A percentile compares a stretch with the other conserved stretches of the same genome.
phyloP scores from a whole-genome alignment of 805 yeast species.

The Tetrapisispora taiwanensis region DNA sequence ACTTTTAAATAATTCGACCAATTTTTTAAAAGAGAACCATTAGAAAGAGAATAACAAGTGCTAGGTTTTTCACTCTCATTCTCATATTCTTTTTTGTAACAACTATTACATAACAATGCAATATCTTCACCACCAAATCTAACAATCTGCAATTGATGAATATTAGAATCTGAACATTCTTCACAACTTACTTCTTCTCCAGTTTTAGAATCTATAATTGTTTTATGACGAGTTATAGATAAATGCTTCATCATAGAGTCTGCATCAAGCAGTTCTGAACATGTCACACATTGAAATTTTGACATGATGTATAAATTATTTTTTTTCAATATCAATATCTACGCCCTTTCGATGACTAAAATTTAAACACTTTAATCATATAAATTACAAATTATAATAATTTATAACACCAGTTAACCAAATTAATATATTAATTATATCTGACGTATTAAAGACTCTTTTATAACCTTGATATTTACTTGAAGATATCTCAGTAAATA shows the following conservation, averaged over 20 bases:
- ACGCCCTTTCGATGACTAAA: background rate
- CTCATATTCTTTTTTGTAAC: conserved; percentile 32
- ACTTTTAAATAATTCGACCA: conserved; percentile 39
- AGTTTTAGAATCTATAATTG: conserved; percentile 28
- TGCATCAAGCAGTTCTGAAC: conserved; percentile 30
- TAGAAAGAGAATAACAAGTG: conserved; percentile 41
- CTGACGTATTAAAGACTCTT: too few relatives aligned
- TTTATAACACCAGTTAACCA: too few relatives aligned
- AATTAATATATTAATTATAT: too few relatives aligned
- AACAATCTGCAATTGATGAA: conserved; percentile 42
- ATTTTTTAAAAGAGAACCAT: conserved; percentile 45
- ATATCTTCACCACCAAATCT: conserved; percentile 49
- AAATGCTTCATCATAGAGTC: conserved; percentile 43
- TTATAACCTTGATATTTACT: too few relatives aligned
- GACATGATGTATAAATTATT: too few relatives aligned
- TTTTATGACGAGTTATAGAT: conserved; percentile 43
- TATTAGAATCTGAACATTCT: conserved; percentile 43
- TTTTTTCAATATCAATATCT: too few relatives aligned
- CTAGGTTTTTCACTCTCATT: conserved; percentile 33
- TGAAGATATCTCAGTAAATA: too few relatives aligned
- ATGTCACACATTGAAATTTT: conserved; percentile 37
- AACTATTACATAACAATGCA: conserved; percentile 38
- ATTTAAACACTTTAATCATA: too few relatives aligned
- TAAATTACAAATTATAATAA: too few relatives aligned
- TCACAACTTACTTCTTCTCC: conserved; percentile 44